Evolutionary conservation across 768 basidiomycete genomes (phyloP), one percentile per base, ranked within the genome.

Genomic region (Chalciporus sphaerocephalus): DNA sequence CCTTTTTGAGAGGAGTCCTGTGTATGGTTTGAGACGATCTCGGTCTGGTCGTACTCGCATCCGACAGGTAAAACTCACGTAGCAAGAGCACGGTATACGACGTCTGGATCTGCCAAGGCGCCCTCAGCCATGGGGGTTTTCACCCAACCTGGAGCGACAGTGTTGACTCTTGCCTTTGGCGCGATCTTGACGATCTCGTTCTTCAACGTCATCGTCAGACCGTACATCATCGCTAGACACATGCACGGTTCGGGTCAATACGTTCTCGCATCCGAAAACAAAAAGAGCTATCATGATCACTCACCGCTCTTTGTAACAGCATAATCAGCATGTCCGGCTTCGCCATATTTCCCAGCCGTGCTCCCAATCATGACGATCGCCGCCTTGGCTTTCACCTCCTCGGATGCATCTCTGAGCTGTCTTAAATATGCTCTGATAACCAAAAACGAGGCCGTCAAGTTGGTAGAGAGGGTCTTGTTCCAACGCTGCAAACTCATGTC

Each of bases 151-250:
- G 87, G 86, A 0, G 75, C 81, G 15, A 89, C 71, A 35, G 71
- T 70, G 52, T 88, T 88, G 3, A 87, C 85, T n/a, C 86, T 72
- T 0, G 76, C 87, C 44, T 63, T 72, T 0, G 85, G 82, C 0
- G 85, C 85, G 47, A 87, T 76, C 63, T 79, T 78, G 36, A 90
- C 86, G 43, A 88, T 87, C 64, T 90, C 86, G 60, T 88, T 89
- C 67, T 89, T 88, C 53, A 88, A 70, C 5, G 79, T 71, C 54
- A 81, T 64, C 4, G 76, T 78, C 25, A 88, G 57, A 1, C 85
- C 87, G 50, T 85, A 82, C 85, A 86, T 86, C 69, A 85, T 73
- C 5, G 78, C 84, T 84, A 16, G 38, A 18, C n/a, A 18, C 1
- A 7, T 20, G 13, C 13, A 4, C 15, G 27, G 6, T 16, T 50